Evolutionary conservation across 2,329 filamentous ascomycete species (phyloP), one percentile per base, ranked within the genome.

Genomic region (Ophiocordyceps polyrhachis-furcata): DNA sequence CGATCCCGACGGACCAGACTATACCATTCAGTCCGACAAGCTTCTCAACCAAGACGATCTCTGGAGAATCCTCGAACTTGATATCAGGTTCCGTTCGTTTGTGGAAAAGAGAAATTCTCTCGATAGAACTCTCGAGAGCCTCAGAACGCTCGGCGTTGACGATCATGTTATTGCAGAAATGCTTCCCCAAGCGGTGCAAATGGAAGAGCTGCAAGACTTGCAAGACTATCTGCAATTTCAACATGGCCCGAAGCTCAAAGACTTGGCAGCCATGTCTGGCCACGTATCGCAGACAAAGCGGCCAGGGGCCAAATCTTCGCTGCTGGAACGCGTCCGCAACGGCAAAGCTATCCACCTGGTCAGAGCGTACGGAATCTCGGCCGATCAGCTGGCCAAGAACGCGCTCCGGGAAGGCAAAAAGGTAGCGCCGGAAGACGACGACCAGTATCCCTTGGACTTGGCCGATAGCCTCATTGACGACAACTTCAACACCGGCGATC

Each of bases 151-250:
- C 17, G 71, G 73, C 4, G 68, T 88, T 19, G 65, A 77, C 21
- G 91, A 96, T 56, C 58, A 69, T 1, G 79, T 85, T 46, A 78
- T 96, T 38, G 82, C 89, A 41, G 80, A 88, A 51, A 80, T 95
- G 71, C 73, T 91, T n/a, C 71, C 74, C 1, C 71, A 78, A 47
- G 87, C 88, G 3, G 76, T 76, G 5, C 89, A 83, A 0, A 88
- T 95, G 70, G 91, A 98, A 58, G 91, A 98, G 58, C 71, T 98
- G 17, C 91, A 98, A 58, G 91, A 98, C 60, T 65, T 98, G 20
- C 89, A 96, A 57, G 91, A 98, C 56, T 96, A 96, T 55, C 68
- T 96, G 44, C 87, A 96, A 56, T 98, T 98, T 62, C 83, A 88
- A 56, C 96, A 96, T 55, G 78, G 83, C 5, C 69, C 78, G 3